Evolutionary conservation across 2,329 filamentous ascomycete species (phyloP), one percentile per base, ranked within the genome.

Genomic region (Cyphellophora europaea): DNA sequence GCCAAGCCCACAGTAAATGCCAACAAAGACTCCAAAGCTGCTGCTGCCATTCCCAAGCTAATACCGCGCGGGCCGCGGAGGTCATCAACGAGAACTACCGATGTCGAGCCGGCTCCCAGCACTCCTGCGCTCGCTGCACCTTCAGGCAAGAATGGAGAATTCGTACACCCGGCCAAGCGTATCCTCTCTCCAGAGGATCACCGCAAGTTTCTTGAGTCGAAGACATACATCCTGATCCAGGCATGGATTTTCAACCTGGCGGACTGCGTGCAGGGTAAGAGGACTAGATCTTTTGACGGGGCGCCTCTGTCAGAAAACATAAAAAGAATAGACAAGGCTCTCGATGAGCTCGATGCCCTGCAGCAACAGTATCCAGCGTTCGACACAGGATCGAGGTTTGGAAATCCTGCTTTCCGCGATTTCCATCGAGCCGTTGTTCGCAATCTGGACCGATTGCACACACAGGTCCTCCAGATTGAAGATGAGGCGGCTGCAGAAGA

Each of bases 381-480:
- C 47, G 87, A 96, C 44, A 83, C 88, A 30, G 87, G 87, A 30
- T 94, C 87, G 6, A 74, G 91, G 16, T 98, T 98, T 57, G 93
- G 91, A 30, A 98, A 98, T 62, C 88, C 87, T 48, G 77, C 82
- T 2, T 98, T 98, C 62, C 77, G 86, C 32, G 71, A 74, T 38
- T 88, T 93, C 51, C 71, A 95, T 37, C 82, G 66, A 41, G 57
- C 62, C 37, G 53, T 66, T 11, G 54, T 55, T 11, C 38, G 50
- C n/a, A 56, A 61, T 33, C 59, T 57, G 42, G 41, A 51, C 17
- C 40, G 46, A 42, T 63, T 62, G 60, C 65, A 68, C 41, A 49
- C 47, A 25, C 55, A 60, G 12, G 53, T 62, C 13, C 47, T 65
- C 3, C 57, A 53, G 3, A 35, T 65, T 11, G 38, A 55, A 3